A percentile compares a stretch with the other conserved stretches of the same genome.
Conservation (phyloP, 352 stramenopile species). For the Globisporangium paddicum region DNA sequence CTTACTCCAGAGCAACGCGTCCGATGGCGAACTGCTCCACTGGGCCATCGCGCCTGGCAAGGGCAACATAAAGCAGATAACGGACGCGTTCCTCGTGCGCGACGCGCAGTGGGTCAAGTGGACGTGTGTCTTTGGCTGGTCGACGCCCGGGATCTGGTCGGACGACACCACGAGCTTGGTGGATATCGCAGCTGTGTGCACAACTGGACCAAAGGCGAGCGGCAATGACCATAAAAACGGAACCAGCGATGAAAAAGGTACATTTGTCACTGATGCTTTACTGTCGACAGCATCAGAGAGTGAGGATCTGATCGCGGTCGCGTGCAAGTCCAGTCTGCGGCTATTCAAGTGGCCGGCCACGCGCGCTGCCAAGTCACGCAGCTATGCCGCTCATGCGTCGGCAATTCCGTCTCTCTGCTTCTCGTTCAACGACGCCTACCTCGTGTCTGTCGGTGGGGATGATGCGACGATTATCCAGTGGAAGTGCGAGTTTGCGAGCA, state of each 20-base stretch:
- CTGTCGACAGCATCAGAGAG: not conserved
- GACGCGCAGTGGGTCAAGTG: slow-evolving; percentile 59
- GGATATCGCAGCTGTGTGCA: slow-evolving; percentile 44
- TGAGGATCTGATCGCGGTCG: slow-evolving; percentile 46
- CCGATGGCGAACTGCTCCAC: slow-evolving; percentile 57
- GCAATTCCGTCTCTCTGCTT: slow-evolving; percentile 46
- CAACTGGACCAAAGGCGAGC: slow-evolving; percentile 23
- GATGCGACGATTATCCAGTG: slow-evolving; percentile 62
- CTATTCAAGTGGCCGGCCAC: slow-evolving; percentile 48
- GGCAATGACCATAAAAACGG: not conserved
- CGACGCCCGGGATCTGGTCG: slow-evolving; percentile 54
- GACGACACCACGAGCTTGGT: slow-evolving; percentile 43
- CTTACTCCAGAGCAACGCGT: slow-evolving; percentile 79
- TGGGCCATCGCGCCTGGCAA: slow-evolving; percentile 35
- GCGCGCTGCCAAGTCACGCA: slow-evolving; percentile 32
- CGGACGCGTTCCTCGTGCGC: slow-evolving; percentile 48
- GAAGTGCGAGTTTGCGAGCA: slow-evolving; percentile 17
- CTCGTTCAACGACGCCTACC: slow-evolving; percentile 36
- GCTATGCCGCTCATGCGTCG: slow-evolving; percentile 42
- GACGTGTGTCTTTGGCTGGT: slow-evolving; percentile 69
- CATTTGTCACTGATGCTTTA: not conserved
- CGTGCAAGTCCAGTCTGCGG: slow-evolving; percentile 40
- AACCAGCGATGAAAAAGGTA: not conserved
- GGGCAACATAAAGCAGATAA: slow-evolving; percentile 52
- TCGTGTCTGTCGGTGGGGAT: slow-evolving; percentile 52